Evolutionary conservation across 768 basidiomycete species (phyloP).

Genomic region (Pilatotrama ljubarskyi): DNA sequence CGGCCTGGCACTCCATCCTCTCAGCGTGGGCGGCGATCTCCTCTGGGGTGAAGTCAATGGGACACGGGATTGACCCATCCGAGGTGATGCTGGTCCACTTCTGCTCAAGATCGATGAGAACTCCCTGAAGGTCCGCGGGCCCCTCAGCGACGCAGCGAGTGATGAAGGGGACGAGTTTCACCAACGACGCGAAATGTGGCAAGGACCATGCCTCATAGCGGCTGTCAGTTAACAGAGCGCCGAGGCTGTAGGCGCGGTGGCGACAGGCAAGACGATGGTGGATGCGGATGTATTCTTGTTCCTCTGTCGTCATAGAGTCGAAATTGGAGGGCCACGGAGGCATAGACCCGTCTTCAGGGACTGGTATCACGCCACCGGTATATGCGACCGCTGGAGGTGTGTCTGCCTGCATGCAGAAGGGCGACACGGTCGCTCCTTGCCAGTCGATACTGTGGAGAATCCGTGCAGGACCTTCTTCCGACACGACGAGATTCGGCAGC

Average conservation of each 20-base stretch:
- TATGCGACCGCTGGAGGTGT: not conserved
- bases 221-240: not conserved
- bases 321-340: conserved; percentile 3
- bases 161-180: not conserved
- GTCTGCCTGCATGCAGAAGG: conserved; percentile 1
- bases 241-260: not conserved
- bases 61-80: conserved; percentile 7
- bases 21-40: conserved; percentile 5
- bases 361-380: not conserved
- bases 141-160: conserved; percentile 10
- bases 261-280: conserved; percentile 3
- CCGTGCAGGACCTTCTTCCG: not conserved
- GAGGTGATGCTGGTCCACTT: not conserved
- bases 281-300: not conserved
- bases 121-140: not conserved
- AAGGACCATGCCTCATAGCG: not conserved
- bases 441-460: conserved; percentile 6
- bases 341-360: not conserved
- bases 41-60: conserved; percentile 1
- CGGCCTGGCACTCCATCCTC: not conserved
- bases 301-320: not conserved
- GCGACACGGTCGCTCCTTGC: conserved; percentile 5
- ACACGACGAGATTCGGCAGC: conserved; percentile 1
- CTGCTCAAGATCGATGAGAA: not conserved
- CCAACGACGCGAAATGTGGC: not conserved